Conservation (phyloP, 352 stramenopile genomes). For the Phytophthora tubulina region DNA sequence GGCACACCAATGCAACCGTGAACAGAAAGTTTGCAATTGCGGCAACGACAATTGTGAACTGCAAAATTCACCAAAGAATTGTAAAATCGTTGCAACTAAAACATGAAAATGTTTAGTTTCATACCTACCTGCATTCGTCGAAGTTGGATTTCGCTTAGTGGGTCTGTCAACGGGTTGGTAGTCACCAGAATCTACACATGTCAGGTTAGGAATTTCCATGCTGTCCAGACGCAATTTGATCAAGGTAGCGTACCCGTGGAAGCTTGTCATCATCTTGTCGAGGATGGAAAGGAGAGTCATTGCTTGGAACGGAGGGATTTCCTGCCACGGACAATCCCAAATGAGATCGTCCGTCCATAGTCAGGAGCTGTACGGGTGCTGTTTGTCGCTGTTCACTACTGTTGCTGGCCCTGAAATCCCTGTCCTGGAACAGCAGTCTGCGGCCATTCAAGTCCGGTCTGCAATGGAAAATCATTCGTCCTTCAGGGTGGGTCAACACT, state of each 20-base stretch:
- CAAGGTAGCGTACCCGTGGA: slow-evolving; percentile 18
- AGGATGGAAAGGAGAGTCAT: slow-evolving; percentile 1
- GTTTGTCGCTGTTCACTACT: slow-evolving; percentile 3
- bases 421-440: slow-evolving; percentile 52
- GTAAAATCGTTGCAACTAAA: neutral
- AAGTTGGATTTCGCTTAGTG: slow-evolving; percentile 42
- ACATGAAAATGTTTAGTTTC: neutral
- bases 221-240: neutral
- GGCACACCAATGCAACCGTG: slow-evolving; percentile 44
- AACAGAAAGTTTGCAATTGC: slow-evolving; percentile 36
- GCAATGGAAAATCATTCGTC: slow-evolving; percentile 57
- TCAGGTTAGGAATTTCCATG: no score
- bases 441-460: slow-evolving; percentile 56
- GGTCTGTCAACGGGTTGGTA: slow-evolving; percentile 47
- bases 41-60: slow-evolving; percentile 15
- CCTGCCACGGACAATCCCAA: slow-evolving; percentile 47
- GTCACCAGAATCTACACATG: slow-evolving; percentile 50
- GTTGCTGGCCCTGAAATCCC: slow-evolving; percentile 9
- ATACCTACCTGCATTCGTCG: slow-evolving; percentile 44
- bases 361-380: slow-evolving; percentile 60
- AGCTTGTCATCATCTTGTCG: slow-evolving; percentile 30
- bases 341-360: slow-evolving; percentile 50
- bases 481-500: slow-evolving; percentile 20
- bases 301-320: slow-evolving; percentile 2
- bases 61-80: neutral